phyloP scores from a whole-genome alignment of 2,329 filamentous ascomycete genomes.

The Colletotrichum higginsianum region DNA sequence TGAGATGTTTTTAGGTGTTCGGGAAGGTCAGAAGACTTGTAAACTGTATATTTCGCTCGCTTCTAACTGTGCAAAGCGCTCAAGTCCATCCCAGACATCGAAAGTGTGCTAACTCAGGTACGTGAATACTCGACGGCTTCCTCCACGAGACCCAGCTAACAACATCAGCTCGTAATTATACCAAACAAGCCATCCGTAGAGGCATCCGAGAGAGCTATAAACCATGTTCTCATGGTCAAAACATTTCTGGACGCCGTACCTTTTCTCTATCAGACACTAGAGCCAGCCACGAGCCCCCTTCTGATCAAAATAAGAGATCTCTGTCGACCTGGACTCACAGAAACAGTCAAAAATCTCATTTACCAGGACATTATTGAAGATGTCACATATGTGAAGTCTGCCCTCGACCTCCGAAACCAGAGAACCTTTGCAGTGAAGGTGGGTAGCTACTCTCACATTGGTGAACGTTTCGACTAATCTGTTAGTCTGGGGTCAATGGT shows the following conservation, averaged over 20 bases:
- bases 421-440: slow-evolving; percentile 90
- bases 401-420: slow-evolving; percentile 91
- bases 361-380: slow-evolving; percentile 83
- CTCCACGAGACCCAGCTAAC: slow-evolving; percentile 41
- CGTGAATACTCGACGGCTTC: not conserved
- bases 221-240: slow-evolving; percentile 89
- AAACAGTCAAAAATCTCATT: slow-evolving; percentile 76
- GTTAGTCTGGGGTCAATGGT: slow-evolving; percentile 82
- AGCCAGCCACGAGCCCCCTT: slow-evolving; percentile 74
- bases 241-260: slow-evolving; percentile 80
- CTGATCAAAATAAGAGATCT: slow-evolving; percentile 78
- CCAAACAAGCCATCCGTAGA: slow-evolving; percentile 76
- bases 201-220: slow-evolving; percentile 84
- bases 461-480: not conserved
- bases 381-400: slow-evolving; percentile 81
- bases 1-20: slow-evolving; percentile 85
- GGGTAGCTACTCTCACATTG: slow-evolving; percentile 6
- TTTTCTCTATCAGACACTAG: slow-evolving; percentile 77
- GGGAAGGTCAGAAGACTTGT: slow-evolving; percentile 70
- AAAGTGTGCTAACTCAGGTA: slow-evolving; percentile 84
- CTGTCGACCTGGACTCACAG: slow-evolving; percentile 75
- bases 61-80: slow-evolving; percentile 67
- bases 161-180: slow-evolving; percentile 79
- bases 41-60: too few relatives aligned
- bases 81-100: slow-evolving; percentile 82